These are phyloP conservation scores for Erythrophleum fordii DNA, from an alignment of 306 rosid species.

Conservation along the genomic window DNA sequence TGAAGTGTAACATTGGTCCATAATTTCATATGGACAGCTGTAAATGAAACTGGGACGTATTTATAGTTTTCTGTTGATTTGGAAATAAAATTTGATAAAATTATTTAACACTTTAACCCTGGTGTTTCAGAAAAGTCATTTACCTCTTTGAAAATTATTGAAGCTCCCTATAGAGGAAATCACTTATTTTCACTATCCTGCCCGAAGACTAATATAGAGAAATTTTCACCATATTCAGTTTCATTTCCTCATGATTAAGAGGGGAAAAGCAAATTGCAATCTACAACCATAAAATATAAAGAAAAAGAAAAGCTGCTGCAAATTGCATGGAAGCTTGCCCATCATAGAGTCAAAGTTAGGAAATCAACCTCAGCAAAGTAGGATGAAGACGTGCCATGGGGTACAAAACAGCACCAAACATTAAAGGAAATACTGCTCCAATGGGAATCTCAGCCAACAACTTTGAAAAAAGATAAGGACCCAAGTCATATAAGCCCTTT, in stretches of 20 bases:
- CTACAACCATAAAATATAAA: constrained; percentile 26
- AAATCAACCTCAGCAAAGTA: constrained; percentile 64
- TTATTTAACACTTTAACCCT: neutral
- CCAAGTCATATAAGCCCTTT: constrained; percentile 83
- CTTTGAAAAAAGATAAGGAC: constrained; percentile 93
- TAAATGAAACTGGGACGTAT: neutral
- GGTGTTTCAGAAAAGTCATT: constrained; percentile 1
- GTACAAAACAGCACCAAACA: constrained; percentile 87
- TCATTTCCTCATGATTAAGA: neutral
- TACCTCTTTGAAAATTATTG: neutral
- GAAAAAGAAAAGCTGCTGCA: constrained; percentile 16
- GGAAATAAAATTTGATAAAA: neutral
- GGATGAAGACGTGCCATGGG: constrained; percentile 99
- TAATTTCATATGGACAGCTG: too few species aligned
- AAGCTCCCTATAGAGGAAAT: neutral
- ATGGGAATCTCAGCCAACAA: constrained; percentile 93
- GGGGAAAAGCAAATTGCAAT: constrained; percentile 3
- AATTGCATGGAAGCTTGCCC: constrained; percentile 21
- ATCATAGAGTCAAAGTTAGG: constrained; percentile 20
- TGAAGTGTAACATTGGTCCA: neutral
- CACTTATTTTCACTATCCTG: neutral
- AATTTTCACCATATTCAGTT: neutral
- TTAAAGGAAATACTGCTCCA: constrained; percentile 89
- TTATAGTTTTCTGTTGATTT: neutral
- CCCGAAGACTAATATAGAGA: neutral